Evolutionary conservation across 208 protist genomes (phyloP).

Genomic region (Acanthamoeba healyi): DNA sequence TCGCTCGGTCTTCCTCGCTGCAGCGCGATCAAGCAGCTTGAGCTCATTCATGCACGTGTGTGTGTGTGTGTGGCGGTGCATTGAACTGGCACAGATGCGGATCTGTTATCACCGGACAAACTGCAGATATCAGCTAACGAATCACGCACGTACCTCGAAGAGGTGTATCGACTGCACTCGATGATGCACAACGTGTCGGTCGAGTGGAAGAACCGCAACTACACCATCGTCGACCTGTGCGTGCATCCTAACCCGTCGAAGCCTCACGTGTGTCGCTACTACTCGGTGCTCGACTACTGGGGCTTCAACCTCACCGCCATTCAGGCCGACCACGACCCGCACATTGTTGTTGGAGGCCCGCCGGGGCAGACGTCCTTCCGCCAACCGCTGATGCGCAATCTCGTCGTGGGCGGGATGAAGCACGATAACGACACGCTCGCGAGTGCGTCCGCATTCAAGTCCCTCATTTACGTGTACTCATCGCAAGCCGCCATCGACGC

Average conservation of each 20-base stretch:
- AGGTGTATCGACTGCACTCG: constrained; percentile 12
- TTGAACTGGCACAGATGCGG: not conserved
- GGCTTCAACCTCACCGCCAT: constrained; percentile 49
- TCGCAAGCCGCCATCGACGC: not conserved
- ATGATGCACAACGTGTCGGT: constrained; percentile 46
- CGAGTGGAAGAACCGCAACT: constrained; percentile 1
- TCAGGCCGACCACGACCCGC: not conserved
- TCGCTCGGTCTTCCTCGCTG: not conserved
- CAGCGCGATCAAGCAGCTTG: not conserved
- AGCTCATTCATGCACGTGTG: not conserved
- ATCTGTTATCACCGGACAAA: constrained; percentile 38
- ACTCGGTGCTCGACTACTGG: constrained; percentile 63
- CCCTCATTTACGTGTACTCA: constrained; percentile 14
- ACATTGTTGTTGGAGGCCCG: not conserved
- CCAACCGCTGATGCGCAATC: constrained; percentile 20
- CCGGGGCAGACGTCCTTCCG: constrained; percentile 12
- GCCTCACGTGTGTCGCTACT: constrained; percentile 17
- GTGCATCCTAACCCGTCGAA: constrained; percentile 3
- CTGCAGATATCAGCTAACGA: not conserved
- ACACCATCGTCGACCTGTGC: constrained; percentile 45
- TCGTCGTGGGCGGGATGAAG: constrained; percentile 45
- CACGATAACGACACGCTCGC: not conserved
- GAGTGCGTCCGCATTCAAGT: constrained; percentile 25
- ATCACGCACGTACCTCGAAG: constrained; percentile 23
- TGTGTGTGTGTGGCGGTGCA: not conserved